Evolutionary conservation across 1,284 basidiomycete species (phyloP), one percentile per base, ranked within the genome.

Genomic region (Cryptococcus floricola): DNA sequence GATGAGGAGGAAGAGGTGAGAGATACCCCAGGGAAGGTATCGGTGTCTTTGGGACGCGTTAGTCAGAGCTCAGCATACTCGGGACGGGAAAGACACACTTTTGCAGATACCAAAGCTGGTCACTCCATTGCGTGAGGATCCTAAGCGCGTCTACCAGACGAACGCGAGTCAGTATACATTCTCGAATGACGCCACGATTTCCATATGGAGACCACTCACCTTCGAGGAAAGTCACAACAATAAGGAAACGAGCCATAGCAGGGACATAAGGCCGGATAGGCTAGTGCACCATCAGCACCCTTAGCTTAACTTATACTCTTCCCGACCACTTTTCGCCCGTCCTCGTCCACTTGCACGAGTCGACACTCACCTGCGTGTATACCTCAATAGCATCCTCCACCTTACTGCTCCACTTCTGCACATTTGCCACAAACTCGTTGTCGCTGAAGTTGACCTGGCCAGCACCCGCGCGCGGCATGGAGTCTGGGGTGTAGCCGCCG

Each of bases 211-310:
- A 46, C 18, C 8, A 58, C 71, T 61, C 47, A 74, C 72, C 95
- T 81, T 99, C 95, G 74, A 95, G 80, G 80, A 99, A 99, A 5
- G 95, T 99, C 44, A 96, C 92, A 54, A 99, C 92, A 76, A 98
- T 98, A 63, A 99, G 80, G 79, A 98, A 98, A 64, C 96, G 85
- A 60, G 93, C 96, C 74, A 98, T 87, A 50, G 91, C 87, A 31
- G 96, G 95, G 68, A 99, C 83, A 76, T 95, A 88, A 50, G 96
- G 96, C 76, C 89, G 88, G 78, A 98, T 82, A 31, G 96, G 95
- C 71, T 77, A 60, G 8, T 27, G 7, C 44, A 13, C 4, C 51
- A 52, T 54, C 53, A 49, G 49, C 54, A 37, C 14, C 19, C 31
- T 34, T 34, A 34, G 31, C 31, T 10, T 6, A 6, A 34, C 31